phyloP scores from a whole-genome alignment of 208 protist species.

The Herpetomonas samuelpessoai region DNA sequence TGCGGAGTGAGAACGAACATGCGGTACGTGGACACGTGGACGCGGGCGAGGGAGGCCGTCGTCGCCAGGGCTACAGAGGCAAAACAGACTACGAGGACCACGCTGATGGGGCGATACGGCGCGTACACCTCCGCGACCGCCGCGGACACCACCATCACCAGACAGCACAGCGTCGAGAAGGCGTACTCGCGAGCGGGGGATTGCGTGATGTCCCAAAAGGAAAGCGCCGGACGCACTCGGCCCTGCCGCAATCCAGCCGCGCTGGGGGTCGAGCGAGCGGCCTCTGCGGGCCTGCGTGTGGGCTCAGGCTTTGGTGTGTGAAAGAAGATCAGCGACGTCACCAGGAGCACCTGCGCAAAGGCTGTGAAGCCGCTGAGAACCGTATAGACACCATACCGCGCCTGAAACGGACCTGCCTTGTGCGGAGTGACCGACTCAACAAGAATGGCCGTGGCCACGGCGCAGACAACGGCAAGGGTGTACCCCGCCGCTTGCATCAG shows the following conservation, averaged over 20 bases:
- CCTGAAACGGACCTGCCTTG: slow-evolving; percentile 1
- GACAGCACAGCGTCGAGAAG: slow-evolving; percentile 37
- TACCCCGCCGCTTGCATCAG: slow-evolving; percentile 66
- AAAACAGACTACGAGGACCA: slow-evolving; percentile 23
- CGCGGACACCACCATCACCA: slow-evolving; percentile 30
- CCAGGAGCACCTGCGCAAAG: slow-evolving; percentile 37
- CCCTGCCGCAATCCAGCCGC: background rate
- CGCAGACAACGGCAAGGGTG: slow-evolving; percentile 20
- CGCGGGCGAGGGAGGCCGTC: slow-evolving; percentile 9
- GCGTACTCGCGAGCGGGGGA: slow-evolving; percentile 16
- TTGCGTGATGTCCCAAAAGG: slow-evolving; percentile 2
- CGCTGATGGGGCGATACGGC: slow-evolving; percentile 22
- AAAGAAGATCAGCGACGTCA: slow-evolving; percentile 69
- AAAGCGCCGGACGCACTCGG: background rate
- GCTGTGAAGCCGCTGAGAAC: slow-evolving; percentile 47
- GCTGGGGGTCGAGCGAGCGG: background rate
- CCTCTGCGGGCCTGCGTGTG: background rate
- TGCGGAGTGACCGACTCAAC: slow-evolving; percentile 8
- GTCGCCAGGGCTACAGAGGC: slow-evolving; percentile 17
- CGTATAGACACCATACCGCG: slow-evolving; percentile 52
- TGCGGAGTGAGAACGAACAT: slow-evolving; percentile 41
- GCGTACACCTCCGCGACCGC: slow-evolving; percentile 40
- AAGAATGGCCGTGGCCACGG: slow-evolving; percentile 36
- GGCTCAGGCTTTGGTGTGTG: slow-evolving; percentile 8
- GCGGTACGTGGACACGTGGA: slow-evolving; percentile 31